Conservation (phyloP, 1,139 yeast genomes). For the Trichomonascaceae sp. region DNA sequence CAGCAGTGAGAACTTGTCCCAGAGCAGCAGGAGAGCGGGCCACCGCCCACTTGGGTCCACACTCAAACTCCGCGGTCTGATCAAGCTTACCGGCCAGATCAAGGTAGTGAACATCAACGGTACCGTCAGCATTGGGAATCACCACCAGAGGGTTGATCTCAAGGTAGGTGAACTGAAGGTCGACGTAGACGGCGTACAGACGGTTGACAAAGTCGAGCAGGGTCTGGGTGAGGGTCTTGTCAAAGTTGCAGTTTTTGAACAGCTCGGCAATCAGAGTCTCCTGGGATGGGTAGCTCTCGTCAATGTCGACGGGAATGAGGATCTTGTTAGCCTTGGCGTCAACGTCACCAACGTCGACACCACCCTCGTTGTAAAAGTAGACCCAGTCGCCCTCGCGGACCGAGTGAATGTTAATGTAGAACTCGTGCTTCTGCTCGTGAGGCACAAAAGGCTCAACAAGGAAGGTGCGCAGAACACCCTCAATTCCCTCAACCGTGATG, state of each 20-base stretch:
- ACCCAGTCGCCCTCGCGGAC: constrained; percentile 37
- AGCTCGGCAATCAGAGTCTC: constrained; percentile 23
- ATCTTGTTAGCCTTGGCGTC: constrained; percentile 34
- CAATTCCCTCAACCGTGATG: constrained; percentile 30
- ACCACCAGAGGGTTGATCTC: constrained; percentile 36
- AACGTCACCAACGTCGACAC: constrained; percentile 37
- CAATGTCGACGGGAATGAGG: constrained; percentile 32
- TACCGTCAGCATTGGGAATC: constrained; percentile 26
- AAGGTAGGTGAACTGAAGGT: constrained; percentile 33
- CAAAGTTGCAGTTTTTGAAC: constrained; percentile 24
- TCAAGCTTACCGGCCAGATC: constrained; percentile 36
- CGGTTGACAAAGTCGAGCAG: constrained; percentile 34
- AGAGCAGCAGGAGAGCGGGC: constrained; percentile 33
- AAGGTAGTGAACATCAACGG: constrained; percentile 32
- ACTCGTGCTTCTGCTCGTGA: constrained; percentile 33
- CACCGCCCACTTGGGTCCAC: constrained; percentile 36
- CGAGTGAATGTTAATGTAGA: constrained; percentile 35
- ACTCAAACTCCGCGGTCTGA: constrained; percentile 37
- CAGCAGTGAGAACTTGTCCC: constrained; percentile 22
- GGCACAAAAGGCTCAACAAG: constrained; percentile 36
- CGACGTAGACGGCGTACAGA: constrained; percentile 35
- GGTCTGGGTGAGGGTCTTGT: constrained; percentile 28
- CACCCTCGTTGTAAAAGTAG: constrained; percentile 36
- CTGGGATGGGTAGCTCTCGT: constrained; percentile 29
- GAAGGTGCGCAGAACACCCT: constrained; percentile 30